These are phyloP conservation scores for Farysia itapuensis DNA, from an alignment of 1,284 basidiomycete genomes.

Conservation along the genomic window DNA sequence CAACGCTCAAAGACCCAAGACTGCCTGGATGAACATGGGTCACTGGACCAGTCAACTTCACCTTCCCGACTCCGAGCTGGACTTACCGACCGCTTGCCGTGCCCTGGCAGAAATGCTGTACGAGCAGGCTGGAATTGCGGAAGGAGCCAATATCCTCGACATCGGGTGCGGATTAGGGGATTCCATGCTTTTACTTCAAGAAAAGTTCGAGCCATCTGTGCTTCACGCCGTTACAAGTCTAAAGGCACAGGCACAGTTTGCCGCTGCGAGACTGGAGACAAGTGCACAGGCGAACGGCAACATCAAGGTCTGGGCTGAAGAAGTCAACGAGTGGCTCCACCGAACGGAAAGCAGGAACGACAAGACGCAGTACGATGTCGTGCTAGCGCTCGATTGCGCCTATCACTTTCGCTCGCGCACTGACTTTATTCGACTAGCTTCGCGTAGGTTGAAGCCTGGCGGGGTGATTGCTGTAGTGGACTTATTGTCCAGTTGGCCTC, in stretches of 20 bases:
- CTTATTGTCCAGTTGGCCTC: constrained; percentile 42
- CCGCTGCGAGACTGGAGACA: constrained; percentile 6
- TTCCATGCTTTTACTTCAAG: constrained; percentile 43
- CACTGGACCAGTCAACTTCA: constrained; percentile 18
- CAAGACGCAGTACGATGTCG: constrained; percentile 37
- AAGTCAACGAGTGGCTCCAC: constrained; percentile 35
- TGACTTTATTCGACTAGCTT: constrained; percentile 37
- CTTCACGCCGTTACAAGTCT: constrained; percentile 55
- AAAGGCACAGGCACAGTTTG: constrained; percentile 30
- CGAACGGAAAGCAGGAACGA: constrained; percentile 1
- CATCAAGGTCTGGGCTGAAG: constrained; percentile 36
- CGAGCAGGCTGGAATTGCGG: constrained; percentile 18
- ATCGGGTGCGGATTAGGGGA: constrained; percentile 56
- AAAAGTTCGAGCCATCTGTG: constrained; percentile 12
- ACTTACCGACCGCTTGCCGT: constrained; percentile 32
- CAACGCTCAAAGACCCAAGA: constrained; percentile 23
- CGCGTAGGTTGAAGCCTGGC: constrained; percentile 25
- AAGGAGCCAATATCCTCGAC: constrained; percentile 39
- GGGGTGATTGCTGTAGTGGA: constrained; percentile 51
- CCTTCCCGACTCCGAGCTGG: constrained; percentile 8
- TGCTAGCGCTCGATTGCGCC: constrained; percentile 57
- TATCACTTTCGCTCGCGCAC: constrained; percentile 51
- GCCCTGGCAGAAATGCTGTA: constrained; percentile 41
- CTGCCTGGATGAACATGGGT: constrained; percentile 55
- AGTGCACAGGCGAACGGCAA: not conserved